Conservation (phyloP, 805 yeast genomes). For the Pichia rugopelliculosa region DNA sequence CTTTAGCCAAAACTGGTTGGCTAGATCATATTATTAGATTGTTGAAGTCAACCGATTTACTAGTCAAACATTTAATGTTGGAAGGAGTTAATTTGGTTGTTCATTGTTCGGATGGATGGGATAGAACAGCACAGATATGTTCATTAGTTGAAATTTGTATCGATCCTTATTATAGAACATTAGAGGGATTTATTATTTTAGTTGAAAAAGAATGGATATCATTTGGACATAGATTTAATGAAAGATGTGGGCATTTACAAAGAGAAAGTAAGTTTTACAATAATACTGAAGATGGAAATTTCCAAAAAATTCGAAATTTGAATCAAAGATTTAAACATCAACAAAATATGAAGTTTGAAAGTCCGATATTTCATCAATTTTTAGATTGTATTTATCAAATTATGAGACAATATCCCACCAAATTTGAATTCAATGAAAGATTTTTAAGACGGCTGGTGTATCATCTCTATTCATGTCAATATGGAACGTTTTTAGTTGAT, state of each 20-base stretch:
- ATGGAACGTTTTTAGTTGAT: slow-evolving; percentile 81
- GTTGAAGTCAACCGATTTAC: slow-evolving; percentile 66
- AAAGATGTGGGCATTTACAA: slow-evolving; percentile 71
- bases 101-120: slow-evolving; percentile 99
- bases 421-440: slow-evolving; percentile 84
- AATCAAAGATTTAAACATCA: slow-evolving; percentile 44
- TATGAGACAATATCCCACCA: slow-evolving; percentile 55
- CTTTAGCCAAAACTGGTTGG: slow-evolving; percentile 71
- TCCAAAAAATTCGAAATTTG: slow-evolving; percentile 38
- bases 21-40: slow-evolving; percentile 60
- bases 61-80: slow-evolving; percentile 74
- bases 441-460: slow-evolving; percentile 78
- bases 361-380: slow-evolving; percentile 93
- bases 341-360: slow-evolving; percentile 50
- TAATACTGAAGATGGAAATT: slow-evolving; percentile 29
- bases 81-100: slow-evolving; percentile 77
- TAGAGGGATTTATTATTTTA: slow-evolving; percentile 78
- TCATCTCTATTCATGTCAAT: slow-evolving; percentile 89
- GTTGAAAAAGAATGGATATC: slow-evolving; percentile 94
- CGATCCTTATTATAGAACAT: slow-evolving; percentile 84
- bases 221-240: slow-evolving; percentile 86
- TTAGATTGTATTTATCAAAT: slow-evolving; percentile 84
- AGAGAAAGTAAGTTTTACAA: slow-evolving; percentile 44
- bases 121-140: slow-evolving; percentile 84
- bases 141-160: slow-evolving; percentile 79